These are phyloP conservation scores for Piper betle DNA, from an alignment of 164 flowering plant species.

Conservation along the genomic window DNA sequence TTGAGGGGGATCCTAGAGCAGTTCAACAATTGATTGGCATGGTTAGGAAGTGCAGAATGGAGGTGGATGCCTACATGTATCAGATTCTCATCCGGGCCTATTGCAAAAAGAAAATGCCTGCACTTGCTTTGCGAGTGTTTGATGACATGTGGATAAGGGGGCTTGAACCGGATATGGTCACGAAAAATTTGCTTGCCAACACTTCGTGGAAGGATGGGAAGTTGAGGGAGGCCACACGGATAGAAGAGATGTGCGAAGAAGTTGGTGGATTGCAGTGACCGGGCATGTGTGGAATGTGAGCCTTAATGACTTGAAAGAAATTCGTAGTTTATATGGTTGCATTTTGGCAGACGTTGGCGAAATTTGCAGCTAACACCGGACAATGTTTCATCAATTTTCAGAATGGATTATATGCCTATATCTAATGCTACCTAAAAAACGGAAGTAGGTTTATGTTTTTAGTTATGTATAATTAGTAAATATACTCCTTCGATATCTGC, in stretches of 20 bases:
- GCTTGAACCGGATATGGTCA: slow-evolving; percentile 53
- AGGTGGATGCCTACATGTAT: slow-evolving; percentile 70
- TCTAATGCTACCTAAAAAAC: background rate
- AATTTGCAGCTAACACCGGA: background rate
- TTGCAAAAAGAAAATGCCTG: slow-evolving; percentile 58
- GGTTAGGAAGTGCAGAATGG: slow-evolving; percentile 58
- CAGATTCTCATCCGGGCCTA: slow-evolving; percentile 58
- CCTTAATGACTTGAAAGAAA: slow-evolving; percentile 34
- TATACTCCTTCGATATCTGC: too few relatives aligned
- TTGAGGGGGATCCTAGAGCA: slow-evolving; percentile 50
- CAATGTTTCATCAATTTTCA: background rate
- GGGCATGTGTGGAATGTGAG: slow-evolving; percentile 61
- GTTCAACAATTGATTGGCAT: slow-evolving; percentile 68
- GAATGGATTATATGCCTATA: background rate
- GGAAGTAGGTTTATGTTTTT: too few relatives aligned
- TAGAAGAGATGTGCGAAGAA: slow-evolving; percentile 53
- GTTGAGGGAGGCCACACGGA: slow-evolving; percentile 71
- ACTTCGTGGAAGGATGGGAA: slow-evolving; percentile 91
- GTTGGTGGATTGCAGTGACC: slow-evolving; percentile 22
- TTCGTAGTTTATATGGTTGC: slow-evolving; percentile 33
- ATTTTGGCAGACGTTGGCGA: slow-evolving; percentile 10
- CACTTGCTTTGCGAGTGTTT: slow-evolving; percentile 66
- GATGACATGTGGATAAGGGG: slow-evolving; percentile 57
- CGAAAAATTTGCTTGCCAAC: slow-evolving; percentile 69
- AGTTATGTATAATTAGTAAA: too few relatives aligned